Base-by-base conservation (phyloP, 2,329 filamentous ascomycete species). In the Curvularia lunata region DNA sequence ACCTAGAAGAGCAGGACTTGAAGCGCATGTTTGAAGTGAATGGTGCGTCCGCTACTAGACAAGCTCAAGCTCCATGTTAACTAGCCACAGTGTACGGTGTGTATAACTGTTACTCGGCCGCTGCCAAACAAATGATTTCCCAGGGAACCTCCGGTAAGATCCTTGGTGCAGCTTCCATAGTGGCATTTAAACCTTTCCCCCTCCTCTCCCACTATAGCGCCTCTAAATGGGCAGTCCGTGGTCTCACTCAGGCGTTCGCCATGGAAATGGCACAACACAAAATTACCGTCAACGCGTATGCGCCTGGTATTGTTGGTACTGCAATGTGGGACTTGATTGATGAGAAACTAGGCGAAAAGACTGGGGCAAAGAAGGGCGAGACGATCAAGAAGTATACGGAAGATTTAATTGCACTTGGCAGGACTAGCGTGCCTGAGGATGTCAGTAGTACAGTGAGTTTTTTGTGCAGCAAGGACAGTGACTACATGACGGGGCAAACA, bases 301-400 rank as follows among this genome's bases (percentile, higher is more conserved):
- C 86, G 0, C 88, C 88, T 0, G 88, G 88, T 0, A 88, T 90
- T 47, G 86, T 90, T 0, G 86, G 83, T 0, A 89, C 86, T 0
- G 78, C 80, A 0, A 90, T 90, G 87, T 90, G 87, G 87, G 87
- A 89, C 45, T 68, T 85, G 2, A 89, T 90, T 52, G 88, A 90
- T 59, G 83, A 85, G 61, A 83, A 83, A 56, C 61, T 88, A 30
- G 85, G 82, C 0, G 80, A 83, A 69, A 79, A 80, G 55, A 78
- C 74, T 1, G 86, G 83, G 0, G 75, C 77, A 0, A 74, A 79
- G 65, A 84, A 81, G 64, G 84, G 84, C 2, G 81, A 84, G 23
- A 83, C 80, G 3, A 83, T 87, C 54, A 81, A 82, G 69, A 84
- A 85, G 66, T 84, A 83, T 59, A 81, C 76, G 0, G 65, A 78